Percentiles rank a stretch among this genome's conserved stretches.
These are phyloP conservation scores for Collybiopsis confluens DNA, from an alignment of 768 basidiomycete species.

Conservation along the genomic window DNA sequence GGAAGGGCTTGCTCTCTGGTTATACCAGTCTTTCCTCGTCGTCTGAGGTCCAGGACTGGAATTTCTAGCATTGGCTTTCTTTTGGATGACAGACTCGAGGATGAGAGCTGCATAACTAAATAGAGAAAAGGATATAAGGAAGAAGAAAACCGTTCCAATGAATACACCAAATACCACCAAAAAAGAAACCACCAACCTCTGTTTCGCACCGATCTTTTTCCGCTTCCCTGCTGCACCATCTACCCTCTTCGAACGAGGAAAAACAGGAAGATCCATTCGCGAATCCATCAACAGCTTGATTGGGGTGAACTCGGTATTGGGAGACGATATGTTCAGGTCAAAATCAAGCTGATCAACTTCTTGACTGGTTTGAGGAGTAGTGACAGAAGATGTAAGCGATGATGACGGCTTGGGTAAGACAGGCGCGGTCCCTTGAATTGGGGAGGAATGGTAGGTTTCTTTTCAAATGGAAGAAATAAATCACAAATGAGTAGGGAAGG, in stretches of 20 bases:
- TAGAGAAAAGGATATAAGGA: background rate
- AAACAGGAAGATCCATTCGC: constrained; percentile 31
- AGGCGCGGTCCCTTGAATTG: constrained; percentile 18
- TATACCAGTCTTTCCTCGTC: too few relatives aligned
- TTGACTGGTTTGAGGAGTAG: constrained; percentile 34
- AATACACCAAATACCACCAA: background rate
- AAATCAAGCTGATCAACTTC: constrained; percentile 32
- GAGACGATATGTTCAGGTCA: constrained; percentile 45
- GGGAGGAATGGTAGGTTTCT: constrained; percentile 34
- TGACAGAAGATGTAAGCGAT: background rate
- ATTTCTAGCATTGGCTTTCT: too few relatives aligned
- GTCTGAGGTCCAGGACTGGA: too few relatives aligned
- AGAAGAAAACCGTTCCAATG: background rate
- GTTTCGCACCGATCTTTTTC: constrained; percentile 1
- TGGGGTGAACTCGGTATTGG: constrained; percentile 38
- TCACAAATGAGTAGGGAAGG: too few relatives aligned
- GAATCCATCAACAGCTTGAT: constrained; percentile 34
- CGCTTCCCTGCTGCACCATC: background rate
- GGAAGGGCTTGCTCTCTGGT: too few relatives aligned
- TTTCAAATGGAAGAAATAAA: background rate
- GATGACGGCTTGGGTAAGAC: constrained; percentile 15
- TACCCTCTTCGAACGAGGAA: background rate
- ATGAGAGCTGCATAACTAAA: too few relatives aligned
- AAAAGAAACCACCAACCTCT: background rate
- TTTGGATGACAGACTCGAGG: too few relatives aligned